phyloP scores from a whole-genome alignment of 73 alveolate species.

The Tetrahymena thermophila region DNA sequence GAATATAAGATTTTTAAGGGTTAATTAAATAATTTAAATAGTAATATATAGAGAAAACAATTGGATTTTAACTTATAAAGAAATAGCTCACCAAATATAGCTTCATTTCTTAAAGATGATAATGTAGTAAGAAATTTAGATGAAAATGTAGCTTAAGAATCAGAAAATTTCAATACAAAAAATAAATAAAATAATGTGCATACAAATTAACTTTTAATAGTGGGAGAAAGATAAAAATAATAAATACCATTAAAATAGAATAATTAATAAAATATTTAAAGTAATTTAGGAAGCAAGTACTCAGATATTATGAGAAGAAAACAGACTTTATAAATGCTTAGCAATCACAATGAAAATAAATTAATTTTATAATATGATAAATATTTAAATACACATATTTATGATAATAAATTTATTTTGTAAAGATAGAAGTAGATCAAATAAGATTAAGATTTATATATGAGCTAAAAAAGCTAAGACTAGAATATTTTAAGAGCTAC shows the following conservation, averaged over 20 bases:
- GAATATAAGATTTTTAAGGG: too few relatives aligned
- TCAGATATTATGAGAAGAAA: background rate
- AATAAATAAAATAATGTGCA: too few relatives aligned
- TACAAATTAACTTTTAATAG: too few relatives aligned
- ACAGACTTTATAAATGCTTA: background rate
- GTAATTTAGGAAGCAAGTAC: background rate
- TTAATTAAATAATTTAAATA: too few relatives aligned
- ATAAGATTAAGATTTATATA: background rate
- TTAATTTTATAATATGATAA: background rate
- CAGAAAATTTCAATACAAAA: background rate
- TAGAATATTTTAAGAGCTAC: background rate
- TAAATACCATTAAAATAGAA: background rate
- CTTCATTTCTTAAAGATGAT: background rate
- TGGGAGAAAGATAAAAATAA: too few relatives aligned
- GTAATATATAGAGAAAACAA: background rate
- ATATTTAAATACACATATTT: background rate
- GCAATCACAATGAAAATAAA: background rate
- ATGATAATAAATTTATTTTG: background rate
- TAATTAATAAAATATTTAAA: background rate
- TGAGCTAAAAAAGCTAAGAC: background rate
- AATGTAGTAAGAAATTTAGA: background rate
- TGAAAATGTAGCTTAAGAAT: background rate
- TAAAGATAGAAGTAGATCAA: background rate
- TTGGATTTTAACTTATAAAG: background rate
- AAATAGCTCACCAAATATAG: background rate